Evolutionary conservation across 2,329 filamentous ascomycete species (phyloP), one percentile per base, ranked within the genome.

Genomic region (Exophiala mesophila): DNA sequence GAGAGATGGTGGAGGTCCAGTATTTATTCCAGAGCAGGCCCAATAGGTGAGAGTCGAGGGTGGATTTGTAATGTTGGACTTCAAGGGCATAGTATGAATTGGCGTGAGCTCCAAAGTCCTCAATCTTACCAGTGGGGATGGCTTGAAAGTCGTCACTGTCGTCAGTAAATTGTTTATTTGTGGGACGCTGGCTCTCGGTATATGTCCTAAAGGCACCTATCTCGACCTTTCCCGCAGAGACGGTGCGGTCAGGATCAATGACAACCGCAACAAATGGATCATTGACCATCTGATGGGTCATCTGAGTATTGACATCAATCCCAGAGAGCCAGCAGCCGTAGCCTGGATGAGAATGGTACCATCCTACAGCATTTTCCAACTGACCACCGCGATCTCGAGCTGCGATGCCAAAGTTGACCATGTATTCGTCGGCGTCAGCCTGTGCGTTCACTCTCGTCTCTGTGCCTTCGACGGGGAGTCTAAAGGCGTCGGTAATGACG

Each of bases 251-350:
- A 0, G 92, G 92, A 63, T 98, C 92, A 51, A 98, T 88, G 54
- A 98, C 92, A 38, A 98, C 86, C 24, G 92, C 92, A 38, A 95
- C 78, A 66, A 96, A 97, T 2, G 92, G 92, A 57, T 96, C 92
- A 44, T 82, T 80, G 65, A 82, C 90, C 52, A 75, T 71, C 68
- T 98, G 92, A 67, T 96, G 88, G 58, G 83, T 81, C 54, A 77
- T 74, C 64, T 98, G 85, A 2, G 92, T 98, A 41, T 76, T 76
- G 39, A 98, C 92, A 62, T 98, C 92, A 65, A 98, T 97, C 44
- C 92, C 92, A 26, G 83, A 89, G 18, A 98, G 76, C 92, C 92
- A 98, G 73, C 92, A 98, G 32, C 92, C 92, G 63, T 98, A 98
- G 18, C 92, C 92, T 0, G 92, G 92, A 63, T 98, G 92, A 55